Evolutionary conservation across 306 rosid species (phyloP).

Genomic region (Carpinus viminea): DNA sequence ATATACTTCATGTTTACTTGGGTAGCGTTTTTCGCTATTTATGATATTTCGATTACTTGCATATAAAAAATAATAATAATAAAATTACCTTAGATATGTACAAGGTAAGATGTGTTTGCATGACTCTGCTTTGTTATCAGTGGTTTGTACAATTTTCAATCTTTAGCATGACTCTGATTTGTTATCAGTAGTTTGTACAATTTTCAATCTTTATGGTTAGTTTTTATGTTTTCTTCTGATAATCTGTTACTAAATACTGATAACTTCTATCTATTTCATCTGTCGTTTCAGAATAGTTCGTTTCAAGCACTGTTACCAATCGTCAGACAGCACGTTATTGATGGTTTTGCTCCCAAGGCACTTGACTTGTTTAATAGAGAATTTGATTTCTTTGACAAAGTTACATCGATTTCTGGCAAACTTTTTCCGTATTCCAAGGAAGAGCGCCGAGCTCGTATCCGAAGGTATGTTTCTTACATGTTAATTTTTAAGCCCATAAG

Average conservation of each 20-base stretch:
- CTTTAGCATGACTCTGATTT: conserved; percentile 7
- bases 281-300: conserved; percentile 67
- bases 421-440: conserved; percentile 85
- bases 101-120: conserved; percentile 22
- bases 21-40: too few relatives aligned
- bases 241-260: conserved; percentile 20
- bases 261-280: conserved; percentile 25
- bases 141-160: neutral
- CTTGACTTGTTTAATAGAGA: conserved; percentile 76
- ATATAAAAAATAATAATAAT: too few relatives aligned
- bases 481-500: conserved; percentile 9
- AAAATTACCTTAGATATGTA: conserved; percentile 2
- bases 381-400: conserved; percentile 97
- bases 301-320: conserved; percentile 78
- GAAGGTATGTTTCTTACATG: conserved; percentile 47
- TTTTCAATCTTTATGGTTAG: neutral
- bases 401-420: conserved; percentile 92
- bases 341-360: conserved; percentile 78
- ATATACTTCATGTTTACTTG: too few relatives aligned
- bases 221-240: neutral
- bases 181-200: neutral
- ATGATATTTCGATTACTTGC: too few relatives aligned
- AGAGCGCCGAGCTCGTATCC: conserved; percentile 89
- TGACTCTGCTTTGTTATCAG: neutral
- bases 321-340: conserved; percentile 79